phyloP scores from a whole-genome alignment of 2,329 filamentous ascomycete species.

The Diplocarpon mali region DNA sequence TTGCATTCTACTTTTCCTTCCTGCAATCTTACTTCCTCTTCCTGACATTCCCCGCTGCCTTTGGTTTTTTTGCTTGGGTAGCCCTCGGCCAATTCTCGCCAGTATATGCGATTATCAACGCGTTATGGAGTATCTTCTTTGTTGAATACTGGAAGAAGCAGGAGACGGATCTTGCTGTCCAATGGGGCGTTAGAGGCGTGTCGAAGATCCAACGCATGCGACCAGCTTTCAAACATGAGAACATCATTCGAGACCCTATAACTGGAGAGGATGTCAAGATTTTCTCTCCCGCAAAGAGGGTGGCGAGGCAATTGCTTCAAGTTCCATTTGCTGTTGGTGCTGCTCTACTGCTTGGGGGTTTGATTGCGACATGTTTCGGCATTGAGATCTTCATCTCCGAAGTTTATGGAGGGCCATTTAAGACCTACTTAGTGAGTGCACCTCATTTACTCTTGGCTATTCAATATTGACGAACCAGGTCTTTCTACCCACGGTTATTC shows the following conservation, averaged over 20 bases:
- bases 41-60: conserved; percentile 66
- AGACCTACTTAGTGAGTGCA: conserved; percentile 61
- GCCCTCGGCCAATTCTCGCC: conserved; percentile 78
- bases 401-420: conserved; percentile 81
- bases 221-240: conserved; percentile 69
- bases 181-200: conserved; percentile 82
- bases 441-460: background rate
- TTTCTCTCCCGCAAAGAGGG: conserved; percentile 51
- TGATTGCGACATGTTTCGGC: conserved; percentile 80
- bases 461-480: conserved; percentile 38
- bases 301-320: conserved; percentile 52
- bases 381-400: conserved; percentile 95
- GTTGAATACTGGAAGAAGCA: conserved; percentile 96
- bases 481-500: conserved; percentile 78
- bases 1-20: conserved; percentile 94
- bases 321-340: conserved; percentile 70
- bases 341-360: conserved; percentile 57
- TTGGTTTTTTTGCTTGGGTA: conserved; percentile 69
- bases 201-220: conserved; percentile 70
- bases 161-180: conserved; percentile 72
- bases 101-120: conserved; percentile 66
- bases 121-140: conserved; percentile 80
- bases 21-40: conserved; percentile 84
- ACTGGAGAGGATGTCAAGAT: conserved; percentile 52
- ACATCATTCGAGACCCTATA: conserved; percentile 64